Evolutionary conservation across 140 eudicot genomes (phyloP).

Genomic region (Cichorium intybus): DNA sequence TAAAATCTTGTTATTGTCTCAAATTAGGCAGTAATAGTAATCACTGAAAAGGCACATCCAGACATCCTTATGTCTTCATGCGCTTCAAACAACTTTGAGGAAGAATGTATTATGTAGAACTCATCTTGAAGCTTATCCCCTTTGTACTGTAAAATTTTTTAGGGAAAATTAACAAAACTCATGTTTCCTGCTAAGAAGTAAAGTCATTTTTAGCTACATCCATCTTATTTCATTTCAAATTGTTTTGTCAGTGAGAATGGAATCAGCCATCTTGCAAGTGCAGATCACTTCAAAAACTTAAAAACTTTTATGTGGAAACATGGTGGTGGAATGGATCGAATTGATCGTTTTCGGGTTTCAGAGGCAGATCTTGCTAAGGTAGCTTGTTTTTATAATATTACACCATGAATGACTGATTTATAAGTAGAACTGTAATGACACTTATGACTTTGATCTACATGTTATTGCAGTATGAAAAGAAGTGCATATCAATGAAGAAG

Average conservation of each 20-base stretch:
- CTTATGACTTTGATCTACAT: slow-evolving; percentile 14
- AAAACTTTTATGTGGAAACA: slow-evolving; percentile 83
- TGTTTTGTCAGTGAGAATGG: slow-evolving; percentile 63
- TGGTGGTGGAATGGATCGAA: slow-evolving; percentile 78
- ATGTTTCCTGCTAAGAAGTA: not conserved
- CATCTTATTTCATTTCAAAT: not conserved
- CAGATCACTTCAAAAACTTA: slow-evolving; percentile 62
- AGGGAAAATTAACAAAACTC: not conserved
- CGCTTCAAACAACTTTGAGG: not conserved
- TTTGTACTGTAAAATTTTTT: not conserved
- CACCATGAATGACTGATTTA: not conserved
- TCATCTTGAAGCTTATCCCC: not conserved
- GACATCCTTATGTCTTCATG: not conserved
- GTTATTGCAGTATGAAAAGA: slow-evolving; percentile 78
- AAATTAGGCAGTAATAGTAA: no score
- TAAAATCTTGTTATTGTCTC: no score
- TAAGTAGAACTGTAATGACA: not conserved
- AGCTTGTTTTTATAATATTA: not conserved
- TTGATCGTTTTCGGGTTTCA: slow-evolving; percentile 54
- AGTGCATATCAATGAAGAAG: slow-evolving; percentile 55
- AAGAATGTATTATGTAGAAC: not conserved
- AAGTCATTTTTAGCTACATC: not conserved
- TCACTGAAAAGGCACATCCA: not conserved
- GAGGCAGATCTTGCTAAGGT: slow-evolving; percentile 78
- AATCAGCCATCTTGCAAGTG: slow-evolving; percentile 75